Conservation (phyloP, 2,329 filamentous ascomycete genomes). For the Sporothrix curviconia region DNA sequence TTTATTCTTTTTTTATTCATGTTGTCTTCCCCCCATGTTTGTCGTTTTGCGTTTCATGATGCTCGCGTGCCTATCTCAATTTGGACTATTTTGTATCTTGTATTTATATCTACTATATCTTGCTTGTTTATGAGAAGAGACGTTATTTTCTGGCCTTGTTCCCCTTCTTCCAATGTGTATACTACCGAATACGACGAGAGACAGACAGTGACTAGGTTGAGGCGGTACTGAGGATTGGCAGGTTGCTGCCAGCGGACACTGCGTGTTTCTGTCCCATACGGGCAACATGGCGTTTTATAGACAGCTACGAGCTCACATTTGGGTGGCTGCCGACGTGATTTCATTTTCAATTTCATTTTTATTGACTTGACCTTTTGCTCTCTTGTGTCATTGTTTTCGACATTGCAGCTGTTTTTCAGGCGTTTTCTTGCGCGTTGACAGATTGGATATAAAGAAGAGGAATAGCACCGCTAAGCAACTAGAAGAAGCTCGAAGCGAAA, state of each 20-base stretch:
- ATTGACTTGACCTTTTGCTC: neutral
- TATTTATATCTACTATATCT: neutral
- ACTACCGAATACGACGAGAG: constrained; percentile 10
- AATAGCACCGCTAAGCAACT: neutral
- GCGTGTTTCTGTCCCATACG: neutral
- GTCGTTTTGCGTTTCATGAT: neutral
- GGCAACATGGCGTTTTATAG: constrained; percentile 14
- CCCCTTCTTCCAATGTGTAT: constrained; percentile 5
- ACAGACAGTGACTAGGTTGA: neutral
- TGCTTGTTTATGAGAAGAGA: neutral
- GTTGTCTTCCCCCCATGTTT: neutral
- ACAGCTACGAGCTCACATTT: neutral
- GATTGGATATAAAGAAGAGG: neutral
- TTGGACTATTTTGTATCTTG: neutral
- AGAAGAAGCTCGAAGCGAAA: neutral
- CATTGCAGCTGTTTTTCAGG: too few relatives aligned
- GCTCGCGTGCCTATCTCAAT: too few relatives aligned
- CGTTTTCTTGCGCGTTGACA: too few relatives aligned
- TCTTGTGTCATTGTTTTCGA: neutral
- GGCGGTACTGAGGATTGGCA: neutral
- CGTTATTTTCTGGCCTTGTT: neutral
- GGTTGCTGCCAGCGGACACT: neutral
- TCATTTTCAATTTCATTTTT: neutral
- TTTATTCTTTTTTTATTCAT: neutral
- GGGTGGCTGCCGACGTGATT: neutral